Base-by-base conservation (phyloP, 768 basidiomycete genomes). In the Amanita molliuscula region DNA sequence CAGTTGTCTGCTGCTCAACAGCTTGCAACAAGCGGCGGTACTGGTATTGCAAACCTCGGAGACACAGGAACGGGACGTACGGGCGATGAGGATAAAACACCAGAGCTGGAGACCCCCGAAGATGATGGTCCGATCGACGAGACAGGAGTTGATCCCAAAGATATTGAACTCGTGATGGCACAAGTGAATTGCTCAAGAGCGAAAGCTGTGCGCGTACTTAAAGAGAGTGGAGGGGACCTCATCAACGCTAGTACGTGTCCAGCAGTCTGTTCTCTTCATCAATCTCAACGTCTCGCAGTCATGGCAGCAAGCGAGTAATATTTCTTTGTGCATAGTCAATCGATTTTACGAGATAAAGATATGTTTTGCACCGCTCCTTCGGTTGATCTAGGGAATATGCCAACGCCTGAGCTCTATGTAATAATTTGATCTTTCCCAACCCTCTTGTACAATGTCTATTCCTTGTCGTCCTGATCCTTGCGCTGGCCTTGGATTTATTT, bases 241-340 rank as follows among this genome's bases (percentile, higher is more conserved):
- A 94, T 96, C 74, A 94, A 93, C 67, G 94, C 93, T 53, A 95
- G 92, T 95, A 64, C 66, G 92, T 47, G 31, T 31, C 31, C 9
- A 4, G 13, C 11, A 31, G 23, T 9, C 10, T 28, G 31, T 42
- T 11, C 33, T 42, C 16, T 15, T 48, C 18, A 5, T 21, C 34
- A 2, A 18, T 10, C 37, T 26, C 54, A 21, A 56, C 44, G 54
- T 31, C 13, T 21, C 37, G 53, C 47, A 92, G 89, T 93, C 66
- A 93, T 93, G 90, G 87, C 90, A 8, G 89, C 90, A 57, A 89
- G 85, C 80, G 87, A 88, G 72, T 92, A 73, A 76, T 71, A 15
- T 4, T 52, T 54, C 55, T 59, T 29, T 29, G 29, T 10, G 29
- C 10, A 29, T 29, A 29, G 60, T 51, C 54, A 56, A 57, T 61